These are phyloP conservation scores for Medicago arabica DNA, from an alignment of 306 rosid genomes.

Conservation along the genomic window DNA sequence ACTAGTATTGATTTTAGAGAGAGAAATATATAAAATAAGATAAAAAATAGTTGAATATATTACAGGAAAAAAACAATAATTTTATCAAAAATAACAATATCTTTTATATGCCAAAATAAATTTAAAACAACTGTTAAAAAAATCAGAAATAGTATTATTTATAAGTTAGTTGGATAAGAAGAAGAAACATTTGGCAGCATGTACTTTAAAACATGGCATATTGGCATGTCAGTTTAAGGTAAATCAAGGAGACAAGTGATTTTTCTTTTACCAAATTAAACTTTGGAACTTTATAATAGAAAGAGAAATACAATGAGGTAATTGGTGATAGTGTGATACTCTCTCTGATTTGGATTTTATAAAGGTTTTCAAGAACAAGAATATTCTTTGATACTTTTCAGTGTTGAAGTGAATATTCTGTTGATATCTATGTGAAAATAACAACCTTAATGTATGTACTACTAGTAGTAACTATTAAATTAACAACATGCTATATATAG, in stretches of 20 bases:
- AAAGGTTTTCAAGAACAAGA: conserved; percentile 1
- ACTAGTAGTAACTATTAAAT: neutral
- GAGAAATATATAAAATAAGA: too few relatives aligned
- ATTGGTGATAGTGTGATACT: neutral
- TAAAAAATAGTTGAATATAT: too few relatives aligned
- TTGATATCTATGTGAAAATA: neutral
- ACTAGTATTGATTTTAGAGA: too few relatives aligned
- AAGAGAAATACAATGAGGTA: neutral
- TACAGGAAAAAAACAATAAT: too few relatives aligned
- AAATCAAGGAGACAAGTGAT: neutral
- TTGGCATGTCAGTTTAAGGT: conserved; percentile 1
- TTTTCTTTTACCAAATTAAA: neutral
- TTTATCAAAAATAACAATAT: too few relatives aligned
- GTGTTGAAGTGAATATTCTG: neutral
- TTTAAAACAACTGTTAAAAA: too few relatives aligned
- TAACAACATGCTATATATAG: neutral
- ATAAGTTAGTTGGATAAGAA: neutral
- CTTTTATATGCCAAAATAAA: too few relatives aligned
- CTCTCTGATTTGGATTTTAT: neutral
- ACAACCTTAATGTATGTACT: neutral
- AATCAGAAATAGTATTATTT: neutral
- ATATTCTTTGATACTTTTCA: neutral
- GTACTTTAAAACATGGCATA: neutral
- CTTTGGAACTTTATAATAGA: neutral
- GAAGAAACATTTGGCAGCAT: neutral